Conservation (phyloP, 176 grass and related monocot genomes). For the Carex kokanica region DNA sequence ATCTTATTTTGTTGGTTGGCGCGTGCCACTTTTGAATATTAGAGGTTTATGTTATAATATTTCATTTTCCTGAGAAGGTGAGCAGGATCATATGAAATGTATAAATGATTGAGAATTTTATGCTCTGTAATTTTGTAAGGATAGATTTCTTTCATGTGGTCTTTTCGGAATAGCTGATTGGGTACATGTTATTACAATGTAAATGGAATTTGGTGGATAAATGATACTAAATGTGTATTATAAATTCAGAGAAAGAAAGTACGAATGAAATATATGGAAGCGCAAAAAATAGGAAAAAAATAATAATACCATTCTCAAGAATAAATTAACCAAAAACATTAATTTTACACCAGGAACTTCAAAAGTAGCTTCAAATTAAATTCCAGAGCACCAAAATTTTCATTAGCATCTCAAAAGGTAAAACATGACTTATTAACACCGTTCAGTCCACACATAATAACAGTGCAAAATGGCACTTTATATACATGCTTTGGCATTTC, state of each 20-base stretch:
- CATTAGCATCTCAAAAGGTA: background rate
- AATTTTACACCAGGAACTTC: background rate
- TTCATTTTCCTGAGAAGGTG: background rate
- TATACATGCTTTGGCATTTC: constrained; percentile 13
- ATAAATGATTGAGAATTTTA: background rate
- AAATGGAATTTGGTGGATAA: background rate
- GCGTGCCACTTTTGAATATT: background rate
- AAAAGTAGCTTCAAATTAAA: background rate
- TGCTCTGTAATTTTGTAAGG: background rate
- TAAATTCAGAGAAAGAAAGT: background rate
- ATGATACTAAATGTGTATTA: background rate
- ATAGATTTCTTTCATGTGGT: background rate
- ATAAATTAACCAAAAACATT: background rate
- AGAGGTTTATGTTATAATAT: background rate
- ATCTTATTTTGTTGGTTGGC: background rate
- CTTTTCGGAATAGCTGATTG: background rate
- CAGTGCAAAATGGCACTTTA: background rate
- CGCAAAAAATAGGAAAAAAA: background rate
- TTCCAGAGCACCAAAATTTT: background rate
- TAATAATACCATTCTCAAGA: background rate
- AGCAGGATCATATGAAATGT: background rate
- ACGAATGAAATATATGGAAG: background rate
- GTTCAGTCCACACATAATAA: background rate
- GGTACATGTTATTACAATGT: background rate
- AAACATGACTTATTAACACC: background rate